Conservation (phyloP, 2,329 filamentous ascomycete genomes). For the Magnaporthiopsis incrustans region DNA sequence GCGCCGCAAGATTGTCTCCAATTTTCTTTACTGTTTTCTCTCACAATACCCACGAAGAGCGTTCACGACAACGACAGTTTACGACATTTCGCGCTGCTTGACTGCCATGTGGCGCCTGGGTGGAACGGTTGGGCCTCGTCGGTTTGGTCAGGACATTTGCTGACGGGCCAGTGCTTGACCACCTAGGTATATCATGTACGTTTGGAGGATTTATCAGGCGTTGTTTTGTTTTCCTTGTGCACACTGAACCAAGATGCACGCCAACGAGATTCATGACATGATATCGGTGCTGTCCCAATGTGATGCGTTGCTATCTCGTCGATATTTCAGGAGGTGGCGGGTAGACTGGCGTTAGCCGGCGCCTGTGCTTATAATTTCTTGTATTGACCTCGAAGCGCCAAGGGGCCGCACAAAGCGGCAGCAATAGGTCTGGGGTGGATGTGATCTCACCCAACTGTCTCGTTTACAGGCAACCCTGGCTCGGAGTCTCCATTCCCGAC, state of each 20-base stretch:
- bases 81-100: background rate
- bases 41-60: background rate
- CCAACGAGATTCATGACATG: background rate
- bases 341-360: background rate
- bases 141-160: background rate
- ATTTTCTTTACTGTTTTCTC: background rate
- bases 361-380: background rate
- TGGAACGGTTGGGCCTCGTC: background rate
- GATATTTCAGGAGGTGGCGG: background rate
- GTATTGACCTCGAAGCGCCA: background rate
- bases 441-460: background rate
- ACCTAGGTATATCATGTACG: background rate
- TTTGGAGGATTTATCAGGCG: background rate
- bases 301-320: background rate
- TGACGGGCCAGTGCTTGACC: background rate
- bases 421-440: background rate
- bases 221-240: background rate
- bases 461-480: background rate
- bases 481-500: background rate
- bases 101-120: background rate
- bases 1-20: background rate
- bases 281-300: background rate
- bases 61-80: background rate
- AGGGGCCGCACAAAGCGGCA: background rate
- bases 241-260: background rate